A percentile compares a stretch with the other conserved stretches of the same genome.
Evolutionary conservation across 495 filamentous ascomycete species (phyloP).

Genomic region (Talaromyces adpressus): DNA sequence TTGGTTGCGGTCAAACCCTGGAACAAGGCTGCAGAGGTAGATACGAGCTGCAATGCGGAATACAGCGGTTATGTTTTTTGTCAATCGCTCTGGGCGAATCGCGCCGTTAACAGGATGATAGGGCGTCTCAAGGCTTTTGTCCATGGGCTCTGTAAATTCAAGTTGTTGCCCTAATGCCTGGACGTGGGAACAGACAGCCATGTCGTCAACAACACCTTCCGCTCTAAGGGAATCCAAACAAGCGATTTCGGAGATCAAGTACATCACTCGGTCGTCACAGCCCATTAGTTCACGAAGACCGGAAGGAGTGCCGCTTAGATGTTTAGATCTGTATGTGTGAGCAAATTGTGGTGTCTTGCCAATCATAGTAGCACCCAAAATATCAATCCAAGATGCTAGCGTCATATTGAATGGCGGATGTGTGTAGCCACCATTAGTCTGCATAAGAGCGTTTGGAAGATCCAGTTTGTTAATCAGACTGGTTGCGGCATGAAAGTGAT

Average conservation of each 20-base stretch:
- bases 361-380: constrained; percentile 88
- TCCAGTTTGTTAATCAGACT: constrained; percentile 79
- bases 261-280: constrained; percentile 96
- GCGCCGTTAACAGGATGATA: constrained; percentile 53
- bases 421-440: constrained; percentile 36
- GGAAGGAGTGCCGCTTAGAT: constrained; percentile 61
- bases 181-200: constrained; percentile 79
- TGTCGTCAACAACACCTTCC: constrained; percentile 68
- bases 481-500: constrained; percentile 88
- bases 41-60: constrained; percentile 91
- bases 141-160: constrained; percentile 62
- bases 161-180: constrained; percentile 74
- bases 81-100: constrained; percentile 74
- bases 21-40: constrained; percentile 90
- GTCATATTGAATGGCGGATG: constrained; percentile 94
- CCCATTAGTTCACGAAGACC: constrained; percentile 94
- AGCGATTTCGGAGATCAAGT: constrained; percentile 93
- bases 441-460: constrained; percentile 44
- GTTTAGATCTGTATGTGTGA: constrained; percentile 86
- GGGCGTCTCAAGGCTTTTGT: constrained; percentile 46
- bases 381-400: constrained; percentile 92
- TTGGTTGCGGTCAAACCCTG: constrained; percentile 70
- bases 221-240: constrained; percentile 86
- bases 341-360: constrained; percentile 81
- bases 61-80: constrained; percentile 76